Percentiles rank a stretch among this genome's conserved stretches.
Conservation (phyloP, 1,139 yeast genomes). For the Schwanniomyces etchellsii region DNA sequence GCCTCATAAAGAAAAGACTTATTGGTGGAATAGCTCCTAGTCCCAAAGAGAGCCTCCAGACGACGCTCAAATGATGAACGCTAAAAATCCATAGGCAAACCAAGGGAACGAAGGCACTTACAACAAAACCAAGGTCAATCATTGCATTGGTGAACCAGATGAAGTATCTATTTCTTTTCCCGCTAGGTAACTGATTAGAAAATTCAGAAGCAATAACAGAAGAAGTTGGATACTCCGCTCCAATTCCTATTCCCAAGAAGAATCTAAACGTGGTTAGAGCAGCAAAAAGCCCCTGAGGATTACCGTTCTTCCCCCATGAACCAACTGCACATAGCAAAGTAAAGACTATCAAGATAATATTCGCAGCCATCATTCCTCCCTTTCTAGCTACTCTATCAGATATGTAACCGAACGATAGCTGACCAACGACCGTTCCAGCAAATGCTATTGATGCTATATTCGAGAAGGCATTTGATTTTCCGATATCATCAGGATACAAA, state of each 20-base stretch:
- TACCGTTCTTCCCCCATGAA: conserved; percentile 70
- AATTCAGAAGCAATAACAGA: conserved; percentile 95
- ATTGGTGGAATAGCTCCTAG: conserved; percentile 90
- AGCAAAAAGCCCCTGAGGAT: conserved; percentile 64
- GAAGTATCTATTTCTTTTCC: conserved; percentile 83
- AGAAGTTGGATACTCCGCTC: conserved; percentile 91
- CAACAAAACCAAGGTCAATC: conserved; percentile 86
- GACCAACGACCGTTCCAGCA: conserved; percentile 90
- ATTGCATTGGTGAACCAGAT: conserved; percentile 82
- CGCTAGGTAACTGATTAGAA: conserved; percentile 69
- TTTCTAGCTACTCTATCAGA: conserved; percentile 78
- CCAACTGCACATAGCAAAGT: conserved; percentile 77
- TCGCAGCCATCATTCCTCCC: conserved; percentile 73
- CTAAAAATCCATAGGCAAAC: conserved; percentile 81
- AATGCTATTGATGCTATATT: conserved; percentile 87
- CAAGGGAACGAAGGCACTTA: conserved; percentile 80
- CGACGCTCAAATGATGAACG: conserved; percentile 62
- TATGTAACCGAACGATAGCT: conserved; percentile 69
- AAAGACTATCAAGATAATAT: conserved; percentile 64
- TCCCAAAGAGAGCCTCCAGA: conserved; percentile 91
- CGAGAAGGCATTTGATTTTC: conserved; percentile 60
- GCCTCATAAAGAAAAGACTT: conserved; percentile 68
- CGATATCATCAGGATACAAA: conserved; percentile 61
- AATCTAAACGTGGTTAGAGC: conserved; percentile 82
- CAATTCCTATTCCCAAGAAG: conserved; percentile 79